Base-by-base conservation (phyloP, 2,329 filamentous ascomycete genomes). In the Paracoccidioides brasiliensis region DNA sequence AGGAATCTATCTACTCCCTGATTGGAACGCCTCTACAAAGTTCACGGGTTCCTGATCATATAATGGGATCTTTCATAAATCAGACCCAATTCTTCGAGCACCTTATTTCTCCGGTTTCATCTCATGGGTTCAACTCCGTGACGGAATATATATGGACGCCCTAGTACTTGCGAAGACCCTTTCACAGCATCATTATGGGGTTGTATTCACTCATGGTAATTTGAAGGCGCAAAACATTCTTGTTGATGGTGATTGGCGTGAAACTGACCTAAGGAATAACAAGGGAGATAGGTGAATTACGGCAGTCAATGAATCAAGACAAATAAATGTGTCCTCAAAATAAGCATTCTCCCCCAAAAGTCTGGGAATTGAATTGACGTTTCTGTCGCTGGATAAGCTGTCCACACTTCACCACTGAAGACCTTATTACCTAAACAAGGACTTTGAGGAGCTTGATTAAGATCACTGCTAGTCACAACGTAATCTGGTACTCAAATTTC, bases 21-120 rank as follows among this genome's bases (percentile, higher is more conserved):
- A 59, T 68, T 53, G 66, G 66, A 5, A 70, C 65, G 0, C 32
- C 56, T 2, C 50, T 72, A 35, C 61, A 61, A 44, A 70, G 65
- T 44, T 51, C 64, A 7, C 61, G 69, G 8, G 65, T 73, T 50
- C 69, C 68, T 38, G 42, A 45, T 51, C 67, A 72, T 55, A 48
- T 61, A 0, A 67, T 67, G 61, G 68, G 66, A 22, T 68, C 66
- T 9, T 70, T 67, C 53, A 37, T 58, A n/a, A 60, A 55, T 28
- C 38, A 66, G 46, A 53, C 57, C 1, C 62, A 64, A 3, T 61
- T 73, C 28, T 62, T 67, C 49, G 58, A 67, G 1, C 61, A 65
- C 59, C 64, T 72, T 9, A 55, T 70, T 7, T 51, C 48, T 35
- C 57, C 63, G 2, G 59, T 64, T 43, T 70, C 65, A 1, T 5